A percentile compares a stretch with the other conserved stretches of the same genome.
Evolutionary conservation across 148 eudicot species (phyloP).

Genomic region (Amaranthus palmeri): DNA sequence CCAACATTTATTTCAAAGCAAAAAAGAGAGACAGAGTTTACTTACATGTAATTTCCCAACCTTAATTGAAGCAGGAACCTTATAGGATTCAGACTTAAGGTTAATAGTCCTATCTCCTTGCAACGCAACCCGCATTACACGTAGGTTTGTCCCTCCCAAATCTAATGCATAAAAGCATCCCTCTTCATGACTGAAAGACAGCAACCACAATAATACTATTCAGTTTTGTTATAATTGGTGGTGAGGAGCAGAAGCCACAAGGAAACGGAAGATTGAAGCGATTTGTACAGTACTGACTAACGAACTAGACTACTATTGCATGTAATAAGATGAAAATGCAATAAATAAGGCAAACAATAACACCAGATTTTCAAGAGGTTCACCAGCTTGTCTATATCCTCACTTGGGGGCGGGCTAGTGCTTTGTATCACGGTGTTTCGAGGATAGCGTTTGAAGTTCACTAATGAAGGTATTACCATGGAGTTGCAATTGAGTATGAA

Average conservation of each 20-base stretch:
- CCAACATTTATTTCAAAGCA: neutral
- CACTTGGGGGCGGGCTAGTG: too few species aligned
- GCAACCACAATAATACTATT: slow-evolving; percentile 6
- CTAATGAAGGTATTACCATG: too few species aligned
- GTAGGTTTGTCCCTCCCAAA: slow-evolving; percentile 46
- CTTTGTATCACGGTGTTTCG: too few species aligned
- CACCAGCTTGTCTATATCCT: too few species aligned
- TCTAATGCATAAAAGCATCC: slow-evolving; percentile 45
- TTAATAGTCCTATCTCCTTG: slow-evolving; percentile 18
- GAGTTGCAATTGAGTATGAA: too few species aligned
- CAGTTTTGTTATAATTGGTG: neutral
- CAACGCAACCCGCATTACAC: slow-evolving; percentile 37
- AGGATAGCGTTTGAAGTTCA: too few species aligned
- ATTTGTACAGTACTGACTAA: neutral
- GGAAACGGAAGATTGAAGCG: neutral
- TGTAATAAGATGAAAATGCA: too few species aligned
- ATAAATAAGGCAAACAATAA: too few species aligned
- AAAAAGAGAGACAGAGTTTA: neutral
- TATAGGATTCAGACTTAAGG: slow-evolving; percentile 13
- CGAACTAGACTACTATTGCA: too few species aligned
- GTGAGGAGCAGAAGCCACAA: neutral
- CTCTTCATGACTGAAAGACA: slow-evolving; percentile 31
- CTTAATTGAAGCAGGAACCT: slow-evolving; percentile 32
- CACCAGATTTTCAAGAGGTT: too few species aligned
- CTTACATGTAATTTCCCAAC: slow-evolving; percentile 36